These are phyloP conservation scores for Macrolepiota dolichaula DNA, from an alignment of 768 basidiomycete genomes.

Conservation along the genomic window DNA sequence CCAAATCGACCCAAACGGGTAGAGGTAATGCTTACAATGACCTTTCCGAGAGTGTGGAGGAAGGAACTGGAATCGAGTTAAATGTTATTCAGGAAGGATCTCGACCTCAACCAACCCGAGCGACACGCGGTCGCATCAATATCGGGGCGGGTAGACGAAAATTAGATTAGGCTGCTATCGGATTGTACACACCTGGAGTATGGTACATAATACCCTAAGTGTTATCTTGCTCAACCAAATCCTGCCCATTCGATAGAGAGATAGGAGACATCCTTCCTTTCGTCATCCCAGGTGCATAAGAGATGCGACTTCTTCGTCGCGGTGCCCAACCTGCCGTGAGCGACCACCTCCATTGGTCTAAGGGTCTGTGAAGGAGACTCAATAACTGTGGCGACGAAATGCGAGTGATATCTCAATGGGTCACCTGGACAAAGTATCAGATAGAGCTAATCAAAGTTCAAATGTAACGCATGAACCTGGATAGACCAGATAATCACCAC, in stretches of 20 bases:
- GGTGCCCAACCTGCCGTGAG: slow-evolving; percentile 92
- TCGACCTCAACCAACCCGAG: slow-evolving; percentile 14
- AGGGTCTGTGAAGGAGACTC: slow-evolving; percentile 58
- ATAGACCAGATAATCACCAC: slow-evolving; percentile 94
- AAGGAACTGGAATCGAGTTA: slow-evolving; percentile 39
- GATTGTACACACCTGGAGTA: not conserved
- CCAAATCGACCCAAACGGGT: slow-evolving; percentile 27
- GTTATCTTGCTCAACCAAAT: slow-evolving; percentile 53
- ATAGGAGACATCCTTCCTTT: slow-evolving; percentile 61
- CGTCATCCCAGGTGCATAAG: slow-evolving; percentile 84
- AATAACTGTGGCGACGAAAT: slow-evolving; percentile 85
- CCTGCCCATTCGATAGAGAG: slow-evolving; percentile 89
- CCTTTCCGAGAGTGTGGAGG: slow-evolving; percentile 57
- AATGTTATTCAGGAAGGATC: slow-evolving; percentile 20
- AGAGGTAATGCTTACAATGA: slow-evolving; percentile 39
- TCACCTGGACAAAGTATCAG: slow-evolving; percentile 55
- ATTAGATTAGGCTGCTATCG: slow-evolving; percentile 32
- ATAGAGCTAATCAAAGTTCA: not conserved
- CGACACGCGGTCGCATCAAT: slow-evolving; percentile 28
- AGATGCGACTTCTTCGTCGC: slow-evolving; percentile 97
- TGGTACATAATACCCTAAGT: not conserved
- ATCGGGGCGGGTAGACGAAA: slow-evolving; percentile 39
- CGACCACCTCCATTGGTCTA: slow-evolving; percentile 90
- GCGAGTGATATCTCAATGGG: slow-evolving; percentile 93
- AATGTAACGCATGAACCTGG: slow-evolving; percentile 58